Percentiles rank a stretch among this genome's conserved stretches.
Evolutionary conservation across 192 early-diverging fungal genomes (phyloP).

Genomic region (Coemansia sp.): DNA sequence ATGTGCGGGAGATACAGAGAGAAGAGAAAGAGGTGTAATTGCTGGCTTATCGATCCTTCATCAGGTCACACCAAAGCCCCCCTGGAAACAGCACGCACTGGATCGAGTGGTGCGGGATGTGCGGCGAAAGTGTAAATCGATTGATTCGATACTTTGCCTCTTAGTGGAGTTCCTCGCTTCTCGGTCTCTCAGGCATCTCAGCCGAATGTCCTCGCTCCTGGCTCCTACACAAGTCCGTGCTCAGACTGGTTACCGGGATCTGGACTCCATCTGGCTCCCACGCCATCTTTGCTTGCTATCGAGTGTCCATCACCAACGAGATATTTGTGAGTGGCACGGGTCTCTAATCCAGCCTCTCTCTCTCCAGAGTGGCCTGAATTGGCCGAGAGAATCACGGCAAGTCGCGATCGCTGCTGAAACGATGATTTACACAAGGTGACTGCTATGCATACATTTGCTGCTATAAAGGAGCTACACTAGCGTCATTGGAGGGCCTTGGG

Average conservation of each 20-base stretch:
- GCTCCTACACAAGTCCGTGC: neutral
- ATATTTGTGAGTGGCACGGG: constrained; percentile 3
- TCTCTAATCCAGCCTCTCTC: neutral
- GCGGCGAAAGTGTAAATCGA: neutral
- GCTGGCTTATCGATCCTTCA: neutral
- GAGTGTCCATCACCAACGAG: neutral
- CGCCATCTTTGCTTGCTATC: neutral
- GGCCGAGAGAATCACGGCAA: neutral
- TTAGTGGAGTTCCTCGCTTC: neutral
- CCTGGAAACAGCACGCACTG: neutral
- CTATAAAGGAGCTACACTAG: neutral
- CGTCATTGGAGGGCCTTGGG: constrained; percentile 15
- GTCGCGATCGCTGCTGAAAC: constrained; percentile 43
- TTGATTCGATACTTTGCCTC: neutral
- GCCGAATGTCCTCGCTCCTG: neutral
- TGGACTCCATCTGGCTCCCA: neutral
- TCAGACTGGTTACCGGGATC: neutral
- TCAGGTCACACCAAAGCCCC: neutral
- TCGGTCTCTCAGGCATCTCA: neutral
- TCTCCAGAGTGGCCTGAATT: constrained; percentile 4
- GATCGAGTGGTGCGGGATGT: neutral
- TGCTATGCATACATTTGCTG: neutral
- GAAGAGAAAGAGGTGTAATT: neutral
- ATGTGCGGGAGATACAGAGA: neutral
- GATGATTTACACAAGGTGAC: neutral